Evolutionary conservation across 179 eudicot genomes (phyloP).

Genomic region (Drosera spatulata): DNA sequence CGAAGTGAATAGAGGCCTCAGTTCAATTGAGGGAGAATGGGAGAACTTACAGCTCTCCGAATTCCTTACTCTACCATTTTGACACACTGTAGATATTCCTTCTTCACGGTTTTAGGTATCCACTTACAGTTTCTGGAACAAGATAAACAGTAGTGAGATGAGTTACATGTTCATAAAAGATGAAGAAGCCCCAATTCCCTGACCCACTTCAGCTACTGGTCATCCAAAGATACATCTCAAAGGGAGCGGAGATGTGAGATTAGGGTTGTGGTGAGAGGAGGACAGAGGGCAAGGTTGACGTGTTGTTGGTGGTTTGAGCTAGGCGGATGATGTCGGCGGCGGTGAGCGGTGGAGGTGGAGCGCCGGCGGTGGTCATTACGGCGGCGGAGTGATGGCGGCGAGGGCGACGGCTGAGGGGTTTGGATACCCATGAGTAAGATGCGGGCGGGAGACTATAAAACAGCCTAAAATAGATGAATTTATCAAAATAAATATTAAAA

Average conservation of each 20-base stretch:
- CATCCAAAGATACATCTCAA: no score
- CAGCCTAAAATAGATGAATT: no score
- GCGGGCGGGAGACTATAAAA: no score
- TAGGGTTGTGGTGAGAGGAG: slow-evolving; percentile 26
- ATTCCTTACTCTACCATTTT: slow-evolving; percentile 30
- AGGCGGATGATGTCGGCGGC: slow-evolving; percentile 25
- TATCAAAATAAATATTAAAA: no score
- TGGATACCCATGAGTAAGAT: no score
- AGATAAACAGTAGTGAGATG: not conserved
- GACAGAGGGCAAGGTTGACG: slow-evolving; percentile 11
- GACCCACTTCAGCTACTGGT: no score
- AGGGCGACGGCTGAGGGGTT: no score
- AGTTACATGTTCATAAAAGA: no score
- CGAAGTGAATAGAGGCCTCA: no score
- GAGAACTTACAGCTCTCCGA: slow-evolving; percentile 27
- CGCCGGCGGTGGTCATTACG: slow-evolving; percentile 8
- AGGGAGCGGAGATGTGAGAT: slow-evolving; percentile 32
- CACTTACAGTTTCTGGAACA: slow-evolving; percentile 36
- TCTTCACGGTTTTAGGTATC: slow-evolving; percentile 33
- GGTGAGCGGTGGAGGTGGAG: slow-evolving; percentile 20
- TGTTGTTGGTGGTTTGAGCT: slow-evolving; percentile 14
- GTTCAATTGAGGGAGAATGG: no score
- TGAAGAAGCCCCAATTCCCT: no score
- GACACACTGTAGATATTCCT: slow-evolving; percentile 27
- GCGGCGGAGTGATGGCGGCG: no score